Conservation (phyloP, 164 flowering plant species). For the Cinnamomum chago region DNA sequence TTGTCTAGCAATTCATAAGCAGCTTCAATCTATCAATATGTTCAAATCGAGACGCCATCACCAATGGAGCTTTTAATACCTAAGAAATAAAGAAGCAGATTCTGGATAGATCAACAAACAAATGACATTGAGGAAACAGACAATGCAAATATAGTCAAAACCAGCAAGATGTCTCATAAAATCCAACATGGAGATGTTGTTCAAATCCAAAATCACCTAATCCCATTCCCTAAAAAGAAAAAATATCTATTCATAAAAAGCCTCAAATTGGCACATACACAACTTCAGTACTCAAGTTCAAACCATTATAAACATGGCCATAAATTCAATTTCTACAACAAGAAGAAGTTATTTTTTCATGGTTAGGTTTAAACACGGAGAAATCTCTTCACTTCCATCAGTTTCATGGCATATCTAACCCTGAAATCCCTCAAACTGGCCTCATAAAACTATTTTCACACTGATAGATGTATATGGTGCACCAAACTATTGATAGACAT, state of each 20-base stretch:
- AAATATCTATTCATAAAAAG: no score
- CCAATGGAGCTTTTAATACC: no score
- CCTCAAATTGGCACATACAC: not conserved
- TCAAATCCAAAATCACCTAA: not conserved
- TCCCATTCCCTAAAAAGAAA: not conserved
- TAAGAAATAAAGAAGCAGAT: no score
- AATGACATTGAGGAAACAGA: not conserved
- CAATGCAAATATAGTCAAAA: not conserved
- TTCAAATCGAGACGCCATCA: not conserved
- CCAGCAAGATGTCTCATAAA: not conserved
- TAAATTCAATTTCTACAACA: not conserved
- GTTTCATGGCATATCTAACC: no score
- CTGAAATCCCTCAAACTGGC: no score
- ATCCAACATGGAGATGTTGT: not conserved
- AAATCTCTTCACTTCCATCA: no score
- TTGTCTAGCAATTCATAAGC: not conserved
- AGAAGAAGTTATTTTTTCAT: no score
- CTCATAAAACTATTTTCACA: no score
- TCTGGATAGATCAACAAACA: no score
- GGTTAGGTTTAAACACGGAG: no score
- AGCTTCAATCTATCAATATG: not conserved
- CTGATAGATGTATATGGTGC: no score
- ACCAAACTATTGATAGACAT: no score
- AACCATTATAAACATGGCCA: not conserved
- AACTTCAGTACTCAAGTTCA: not conserved